Conservation (phyloP, 2,329 filamentous ascomycete species). For the Paecilomyces formosus region DNA sequence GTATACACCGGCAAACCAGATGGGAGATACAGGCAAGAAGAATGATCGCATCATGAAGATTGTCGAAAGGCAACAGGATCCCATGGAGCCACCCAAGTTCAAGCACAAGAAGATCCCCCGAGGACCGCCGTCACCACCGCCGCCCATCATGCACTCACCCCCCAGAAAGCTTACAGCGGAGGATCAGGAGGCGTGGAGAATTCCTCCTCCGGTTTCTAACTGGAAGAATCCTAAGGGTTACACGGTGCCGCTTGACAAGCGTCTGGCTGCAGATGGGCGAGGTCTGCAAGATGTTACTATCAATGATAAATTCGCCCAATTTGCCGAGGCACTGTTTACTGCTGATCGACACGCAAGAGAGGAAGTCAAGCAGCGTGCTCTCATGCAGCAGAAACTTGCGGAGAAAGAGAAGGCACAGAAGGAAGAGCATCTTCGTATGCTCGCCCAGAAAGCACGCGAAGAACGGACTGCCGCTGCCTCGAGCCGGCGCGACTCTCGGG, state of each 20-base stretch:
- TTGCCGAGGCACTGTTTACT: constrained; percentile 88
- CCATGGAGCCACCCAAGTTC: constrained; percentile 96
- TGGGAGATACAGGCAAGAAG: constrained; percentile 80
- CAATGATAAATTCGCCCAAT: constrained; percentile 97
- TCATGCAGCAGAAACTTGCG: constrained; percentile 92
- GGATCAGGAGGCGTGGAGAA: constrained; percentile 95
- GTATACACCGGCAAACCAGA: constrained; percentile 93
- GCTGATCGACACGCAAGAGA: constrained; percentile 92
- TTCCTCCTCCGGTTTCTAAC: constrained; percentile 82
- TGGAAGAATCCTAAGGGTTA: constrained; percentile 99
- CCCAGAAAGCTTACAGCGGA: constrained; percentile 92
- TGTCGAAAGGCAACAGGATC: constrained; percentile 85
- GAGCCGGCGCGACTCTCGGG: constrained; percentile 40
- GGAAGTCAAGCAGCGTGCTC: constrained; percentile 82
- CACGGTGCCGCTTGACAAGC: constrained; percentile 91
- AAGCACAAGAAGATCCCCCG: constrained; percentile 98
- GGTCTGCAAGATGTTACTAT: constrained; percentile 90
- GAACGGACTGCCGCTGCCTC: constrained; percentile 55
- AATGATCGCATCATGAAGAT: constrained; percentile 98
- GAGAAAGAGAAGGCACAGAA: constrained; percentile 96
- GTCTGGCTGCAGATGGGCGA: constrained; percentile 85
- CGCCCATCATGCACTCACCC: constrained; percentile 90
- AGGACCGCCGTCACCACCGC: constrained; percentile 84
- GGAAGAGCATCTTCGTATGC: constrained; percentile 78
- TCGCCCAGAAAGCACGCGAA: constrained; percentile 87